phyloP scores from a whole-genome alignment of 2,329 filamentous ascomycete genomes.

The Cyphellophora attinorum region DNA sequence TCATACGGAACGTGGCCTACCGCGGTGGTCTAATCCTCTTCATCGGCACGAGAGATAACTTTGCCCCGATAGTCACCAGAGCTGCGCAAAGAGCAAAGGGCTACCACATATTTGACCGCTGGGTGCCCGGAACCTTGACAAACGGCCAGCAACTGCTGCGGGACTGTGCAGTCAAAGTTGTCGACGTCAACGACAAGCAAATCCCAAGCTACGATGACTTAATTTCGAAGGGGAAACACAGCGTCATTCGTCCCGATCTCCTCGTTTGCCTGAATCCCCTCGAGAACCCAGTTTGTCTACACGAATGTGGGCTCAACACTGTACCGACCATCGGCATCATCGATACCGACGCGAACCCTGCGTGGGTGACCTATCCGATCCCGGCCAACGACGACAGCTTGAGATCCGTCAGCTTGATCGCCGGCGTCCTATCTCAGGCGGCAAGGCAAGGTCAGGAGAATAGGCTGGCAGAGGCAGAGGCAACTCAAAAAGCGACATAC shows the following conservation, averaged over 20 bases:
- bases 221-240: conserved; percentile 50
- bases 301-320: conserved; percentile 79
- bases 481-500: conserved; percentile 54
- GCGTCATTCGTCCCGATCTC: conserved; percentile 72
- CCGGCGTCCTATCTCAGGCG: conserved; percentile 74
- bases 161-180: conserved; percentile 58
- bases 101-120: conserved; percentile 85
- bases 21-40: conserved; percentile 80
- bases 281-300: conserved; percentile 82
- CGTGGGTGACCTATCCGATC: conserved; percentile 92
- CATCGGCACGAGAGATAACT: conserved; percentile 75
- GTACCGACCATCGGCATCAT: conserved; percentile 92
- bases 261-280: conserved; percentile 87
- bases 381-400: conserved; percentile 96
- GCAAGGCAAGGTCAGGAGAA: conserved; percentile 66
- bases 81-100: conserved; percentile 69
- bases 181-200: conserved; percentile 63
- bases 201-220: conserved; percentile 49
- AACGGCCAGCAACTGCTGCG: conserved; percentile 86
- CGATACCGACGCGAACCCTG: conserved; percentile 86
- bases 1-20: conserved; percentile 78
- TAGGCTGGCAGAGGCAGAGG: conserved; percentile 52
- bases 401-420: conserved; percentile 70
- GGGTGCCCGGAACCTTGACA: conserved; percentile 85
- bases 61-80: conserved; percentile 69